phyloP scores from a whole-genome alignment of 371 early-diverging fungal genomes.

The Saksenaea vasiformis region DNA sequence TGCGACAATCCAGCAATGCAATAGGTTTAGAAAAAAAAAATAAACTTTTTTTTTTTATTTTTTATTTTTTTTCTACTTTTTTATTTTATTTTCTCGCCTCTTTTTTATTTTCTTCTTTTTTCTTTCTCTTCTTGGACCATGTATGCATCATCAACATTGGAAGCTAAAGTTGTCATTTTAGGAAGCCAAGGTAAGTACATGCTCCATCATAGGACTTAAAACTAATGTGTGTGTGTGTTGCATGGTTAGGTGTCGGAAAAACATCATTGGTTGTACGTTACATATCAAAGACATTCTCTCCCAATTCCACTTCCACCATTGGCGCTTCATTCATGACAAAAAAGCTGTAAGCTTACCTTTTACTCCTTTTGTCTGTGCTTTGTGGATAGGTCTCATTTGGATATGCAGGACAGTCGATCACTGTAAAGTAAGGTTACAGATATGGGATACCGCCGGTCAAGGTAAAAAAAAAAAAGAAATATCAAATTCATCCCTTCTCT shows the following conservation, averaged over 20 bases:
- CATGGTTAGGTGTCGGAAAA: conserved; percentile 73
- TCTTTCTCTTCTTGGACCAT: conserved; percentile 9
- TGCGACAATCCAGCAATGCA: conserved; percentile 7
- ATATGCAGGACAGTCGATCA: conserved; percentile 60
- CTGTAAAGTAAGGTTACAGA: conserved; percentile 68
- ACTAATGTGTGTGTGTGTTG: too few relatives aligned
- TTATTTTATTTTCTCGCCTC: neutral
- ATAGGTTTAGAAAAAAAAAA: conserved; percentile 3
- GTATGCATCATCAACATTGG: conserved; percentile 51
- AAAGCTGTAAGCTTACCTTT: conserved; percentile 56
- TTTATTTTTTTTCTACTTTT: conserved; percentile 5
- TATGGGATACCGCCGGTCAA: conserved; percentile 77
- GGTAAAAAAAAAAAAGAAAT: conserved; percentile 25
- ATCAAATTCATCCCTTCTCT: neutral
- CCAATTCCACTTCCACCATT: conserved; percentile 79
- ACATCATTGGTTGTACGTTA: conserved; percentile 83
- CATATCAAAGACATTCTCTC: conserved; percentile 76
- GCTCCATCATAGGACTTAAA: neutral
- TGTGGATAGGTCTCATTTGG: conserved; percentile 1
- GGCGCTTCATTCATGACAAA: conserved; percentile 83
- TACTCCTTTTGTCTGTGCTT: neutral
- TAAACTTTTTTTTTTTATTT: conserved; percentile 7
- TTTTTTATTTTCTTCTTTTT: neutral
- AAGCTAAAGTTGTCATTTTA: conserved; percentile 78
- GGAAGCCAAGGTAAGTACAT: conserved; percentile 65